Conservation (phyloP, 768 basidiomycete genomes). For the Multifurca ochricompacta region DNA sequence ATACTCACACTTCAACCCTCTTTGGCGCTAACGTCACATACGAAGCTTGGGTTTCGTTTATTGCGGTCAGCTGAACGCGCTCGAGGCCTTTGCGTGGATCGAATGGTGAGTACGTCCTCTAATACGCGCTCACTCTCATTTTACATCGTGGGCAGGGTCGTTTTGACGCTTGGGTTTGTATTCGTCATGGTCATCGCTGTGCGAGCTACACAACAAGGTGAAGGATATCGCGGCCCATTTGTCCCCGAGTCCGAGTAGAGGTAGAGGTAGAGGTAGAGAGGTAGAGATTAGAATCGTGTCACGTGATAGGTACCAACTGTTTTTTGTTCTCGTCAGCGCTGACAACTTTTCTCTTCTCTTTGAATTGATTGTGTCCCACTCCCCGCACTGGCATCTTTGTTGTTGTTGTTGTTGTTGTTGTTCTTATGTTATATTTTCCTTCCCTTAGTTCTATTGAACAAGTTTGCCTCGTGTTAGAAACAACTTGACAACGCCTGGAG, state of each 20-base stretch:
- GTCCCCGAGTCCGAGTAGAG: no score
- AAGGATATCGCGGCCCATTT: slow-evolving; percentile 10
- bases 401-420: no score
- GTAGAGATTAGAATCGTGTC: not conserved
- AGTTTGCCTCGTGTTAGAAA: not conserved
- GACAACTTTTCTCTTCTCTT: no score
- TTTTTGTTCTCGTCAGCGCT: not conserved
- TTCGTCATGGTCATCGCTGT: slow-evolving; percentile 10
- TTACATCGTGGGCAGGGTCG: slow-evolving; percentile 7
- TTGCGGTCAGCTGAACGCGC: slow-evolving; percentile 18
- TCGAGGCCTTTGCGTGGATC: slow-evolving; percentile 22
- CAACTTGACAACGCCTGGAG: no score
- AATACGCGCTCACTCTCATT: not conserved
- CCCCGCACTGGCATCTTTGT: no score
- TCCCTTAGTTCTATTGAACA: not conserved
- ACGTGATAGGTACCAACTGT: not conserved
- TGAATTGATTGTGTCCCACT: no score
- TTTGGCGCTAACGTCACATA: not conserved
- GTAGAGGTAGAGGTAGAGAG: no score
- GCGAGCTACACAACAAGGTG: slow-evolving; percentile 5
- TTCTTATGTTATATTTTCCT: no score
- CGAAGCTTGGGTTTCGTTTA: slow-evolving; percentile 8
- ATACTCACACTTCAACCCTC: not conserved
- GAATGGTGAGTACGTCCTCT: slow-evolving; percentile 13
- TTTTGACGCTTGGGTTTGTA: slow-evolving; percentile 14